phyloP scores from a whole-genome alignment of 345 rosid genomes.

The Kandelia obovata region DNA sequence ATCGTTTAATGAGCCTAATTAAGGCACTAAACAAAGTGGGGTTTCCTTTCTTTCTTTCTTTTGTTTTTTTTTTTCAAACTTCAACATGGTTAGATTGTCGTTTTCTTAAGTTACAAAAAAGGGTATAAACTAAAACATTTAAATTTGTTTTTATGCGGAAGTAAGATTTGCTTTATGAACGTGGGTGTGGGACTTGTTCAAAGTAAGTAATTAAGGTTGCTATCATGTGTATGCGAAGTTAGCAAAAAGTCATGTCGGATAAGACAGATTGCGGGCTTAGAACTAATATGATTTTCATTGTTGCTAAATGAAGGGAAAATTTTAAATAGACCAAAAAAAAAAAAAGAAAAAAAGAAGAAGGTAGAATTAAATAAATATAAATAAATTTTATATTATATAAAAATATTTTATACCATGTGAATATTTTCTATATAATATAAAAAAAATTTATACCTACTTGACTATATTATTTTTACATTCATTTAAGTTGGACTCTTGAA shows the following conservation, averaged over 20 bases:
- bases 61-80: background rate
- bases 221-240: background rate
- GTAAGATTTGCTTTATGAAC: background rate
- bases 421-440: no score
- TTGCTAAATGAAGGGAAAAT: background rate
- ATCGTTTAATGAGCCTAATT: background rate
- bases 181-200: conserved; percentile 9
- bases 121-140: background rate
- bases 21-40: background rate
- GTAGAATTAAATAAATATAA: no score
- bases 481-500: no score
- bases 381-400: no score
- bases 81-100: background rate
- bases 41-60: background rate
- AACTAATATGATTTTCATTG: no score
- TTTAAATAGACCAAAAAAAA: no score
- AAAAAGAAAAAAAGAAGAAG: no score
- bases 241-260: conserved; percentile 18
- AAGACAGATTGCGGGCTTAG: conserved; percentile 14
- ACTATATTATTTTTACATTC: no score
- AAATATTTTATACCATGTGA: no score
- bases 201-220: conserved; percentile 1
- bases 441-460: no score
- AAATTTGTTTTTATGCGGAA: conserved; percentile 7
- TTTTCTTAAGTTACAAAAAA: background rate